phyloP scores from a whole-genome alignment of 441 rosid species.

The Raphanus hybrid region DNA sequence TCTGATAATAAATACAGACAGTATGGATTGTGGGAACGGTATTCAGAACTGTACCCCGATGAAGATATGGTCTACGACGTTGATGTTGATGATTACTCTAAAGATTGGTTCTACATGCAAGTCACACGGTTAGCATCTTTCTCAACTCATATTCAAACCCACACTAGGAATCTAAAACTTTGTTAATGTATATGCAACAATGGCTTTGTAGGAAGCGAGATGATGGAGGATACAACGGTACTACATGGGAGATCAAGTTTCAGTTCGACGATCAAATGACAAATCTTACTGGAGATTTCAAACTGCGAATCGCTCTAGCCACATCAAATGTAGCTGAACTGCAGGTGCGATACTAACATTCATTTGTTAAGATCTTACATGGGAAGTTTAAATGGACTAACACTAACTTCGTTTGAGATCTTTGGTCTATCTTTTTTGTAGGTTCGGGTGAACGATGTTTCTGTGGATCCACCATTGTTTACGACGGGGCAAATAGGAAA shows the following conservation, averaged over 20 bases:
- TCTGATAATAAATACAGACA: constrained; percentile 57
- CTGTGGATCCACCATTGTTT: constrained; percentile 48
- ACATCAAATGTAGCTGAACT: constrained; percentile 68
- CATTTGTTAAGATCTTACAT: background rate
- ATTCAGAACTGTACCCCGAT: constrained; percentile 59
- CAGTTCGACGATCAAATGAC: constrained; percentile 35
- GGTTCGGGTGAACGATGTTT: constrained; percentile 59
- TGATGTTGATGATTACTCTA: constrained; percentile 51
- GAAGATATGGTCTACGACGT: constrained; percentile 58
- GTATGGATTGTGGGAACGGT: constrained; percentile 78
- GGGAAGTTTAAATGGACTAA: background rate
- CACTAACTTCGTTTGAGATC: background rate
- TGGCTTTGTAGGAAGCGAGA: constrained; percentile 55
- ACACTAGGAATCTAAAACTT: background rate
- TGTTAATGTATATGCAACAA: background rate
- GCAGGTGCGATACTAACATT: constrained; percentile 46
- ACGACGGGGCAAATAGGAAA: constrained; percentile 62
- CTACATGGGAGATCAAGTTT: constrained; percentile 66
- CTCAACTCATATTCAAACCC: background rate
- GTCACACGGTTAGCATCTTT: constrained; percentile 55
- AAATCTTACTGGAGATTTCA: constrained; percentile 44
- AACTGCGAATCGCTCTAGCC: constrained; percentile 67
- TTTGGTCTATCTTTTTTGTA: constrained; percentile 27
- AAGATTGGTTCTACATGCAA: constrained; percentile 70
- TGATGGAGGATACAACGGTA: constrained; percentile 55